phyloP scores from a whole-genome alignment of 345 rosid genomes.

The Eucalyptus brandiana region DNA sequence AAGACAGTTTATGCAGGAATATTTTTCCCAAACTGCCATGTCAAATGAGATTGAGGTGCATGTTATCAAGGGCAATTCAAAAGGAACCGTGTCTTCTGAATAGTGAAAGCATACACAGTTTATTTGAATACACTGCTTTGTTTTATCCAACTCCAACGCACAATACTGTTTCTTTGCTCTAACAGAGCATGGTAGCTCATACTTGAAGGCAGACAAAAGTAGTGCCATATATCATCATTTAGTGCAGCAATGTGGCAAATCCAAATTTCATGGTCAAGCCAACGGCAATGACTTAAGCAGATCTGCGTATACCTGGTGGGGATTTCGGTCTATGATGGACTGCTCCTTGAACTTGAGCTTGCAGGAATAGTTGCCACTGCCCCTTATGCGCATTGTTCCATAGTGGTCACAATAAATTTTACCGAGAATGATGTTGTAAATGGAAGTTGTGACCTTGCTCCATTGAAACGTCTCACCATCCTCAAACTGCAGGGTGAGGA shows the following conservation, averaged over 20 bases:
- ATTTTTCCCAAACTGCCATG: background rate
- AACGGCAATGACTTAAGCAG: background rate
- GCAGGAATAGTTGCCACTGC: constrained; percentile 80
- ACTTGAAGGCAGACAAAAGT: background rate
- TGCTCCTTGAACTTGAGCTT: constrained; percentile 98
- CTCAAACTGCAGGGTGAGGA: constrained; percentile 76
- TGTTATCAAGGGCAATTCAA: background rate
- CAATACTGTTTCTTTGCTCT: background rate
- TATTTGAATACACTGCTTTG: background rate
- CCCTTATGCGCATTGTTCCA: constrained; percentile 93
- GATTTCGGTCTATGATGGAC: constrained; percentile 93
- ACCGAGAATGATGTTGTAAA: constrained; percentile 93
- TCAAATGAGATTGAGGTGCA: background rate
- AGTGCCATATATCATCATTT: background rate
- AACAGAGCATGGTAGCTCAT: background rate
- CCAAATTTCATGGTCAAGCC: background rate
- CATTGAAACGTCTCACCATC: constrained; percentile 88
- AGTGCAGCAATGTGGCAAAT: background rate
- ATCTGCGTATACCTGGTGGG: constrained; percentile 60
- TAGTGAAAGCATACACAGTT: background rate
- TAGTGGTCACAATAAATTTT: constrained; percentile 95
- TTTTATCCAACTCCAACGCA: background rate
- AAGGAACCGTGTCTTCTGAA: background rate
- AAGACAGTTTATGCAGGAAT: background rate
- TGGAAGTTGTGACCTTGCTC: constrained; percentile 99